Percentiles rank a stretch among this genome's conserved stretches.
phyloP scores from a whole-genome alignment of 164 flowering plant species.

The Umbilicus rupestris region DNA sequence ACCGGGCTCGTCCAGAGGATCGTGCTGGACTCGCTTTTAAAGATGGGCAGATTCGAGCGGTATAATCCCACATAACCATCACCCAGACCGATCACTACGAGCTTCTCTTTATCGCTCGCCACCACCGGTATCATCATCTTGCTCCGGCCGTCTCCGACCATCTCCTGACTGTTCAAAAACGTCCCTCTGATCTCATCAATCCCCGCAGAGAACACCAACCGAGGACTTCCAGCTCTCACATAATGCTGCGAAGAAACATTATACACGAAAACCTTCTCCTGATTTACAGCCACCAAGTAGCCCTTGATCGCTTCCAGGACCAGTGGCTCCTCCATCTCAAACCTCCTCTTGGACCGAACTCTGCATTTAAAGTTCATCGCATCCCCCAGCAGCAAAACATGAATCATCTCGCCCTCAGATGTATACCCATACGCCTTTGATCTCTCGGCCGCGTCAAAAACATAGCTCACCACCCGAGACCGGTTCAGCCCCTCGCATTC shows the following conservation, averaged over 20 bases:
- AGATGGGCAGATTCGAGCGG: constrained; percentile 72
- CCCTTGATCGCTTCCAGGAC: constrained; percentile 74
- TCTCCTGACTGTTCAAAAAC: constrained; percentile 35
- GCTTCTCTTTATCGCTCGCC: constrained; percentile 71
- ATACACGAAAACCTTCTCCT: constrained; percentile 62
- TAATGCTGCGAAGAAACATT: constrained; percentile 81
- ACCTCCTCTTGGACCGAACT: constrained; percentile 70
- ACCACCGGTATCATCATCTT: constrained; percentile 37
- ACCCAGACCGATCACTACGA: constrained; percentile 71
- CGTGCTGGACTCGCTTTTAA: constrained; percentile 55
- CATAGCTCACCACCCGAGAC: constrained; percentile 52
- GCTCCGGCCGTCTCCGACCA: constrained; percentile 15
- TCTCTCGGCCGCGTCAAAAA: constrained; percentile 77
- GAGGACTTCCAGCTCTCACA: constrained; percentile 53
- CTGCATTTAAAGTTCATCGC: constrained; percentile 82
- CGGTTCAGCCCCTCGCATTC: constrained; percentile 86
- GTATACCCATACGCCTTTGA: constrained; percentile 90
- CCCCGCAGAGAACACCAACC: constrained; percentile 58
- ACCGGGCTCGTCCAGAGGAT: constrained; percentile 88
- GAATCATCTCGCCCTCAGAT: constrained; percentile 69
- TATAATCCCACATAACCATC: constrained; percentile 73
- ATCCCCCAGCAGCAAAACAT: constrained; percentile 74
- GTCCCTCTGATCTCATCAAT: constrained; percentile 65
- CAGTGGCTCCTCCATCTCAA: constrained; percentile 55
- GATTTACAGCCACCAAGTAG: constrained; percentile 52